These are phyloP conservation scores for Penicillium ochrochloron DNA, from an alignment of 495 filamentous ascomycete genomes.

Conservation along the genomic window DNA sequence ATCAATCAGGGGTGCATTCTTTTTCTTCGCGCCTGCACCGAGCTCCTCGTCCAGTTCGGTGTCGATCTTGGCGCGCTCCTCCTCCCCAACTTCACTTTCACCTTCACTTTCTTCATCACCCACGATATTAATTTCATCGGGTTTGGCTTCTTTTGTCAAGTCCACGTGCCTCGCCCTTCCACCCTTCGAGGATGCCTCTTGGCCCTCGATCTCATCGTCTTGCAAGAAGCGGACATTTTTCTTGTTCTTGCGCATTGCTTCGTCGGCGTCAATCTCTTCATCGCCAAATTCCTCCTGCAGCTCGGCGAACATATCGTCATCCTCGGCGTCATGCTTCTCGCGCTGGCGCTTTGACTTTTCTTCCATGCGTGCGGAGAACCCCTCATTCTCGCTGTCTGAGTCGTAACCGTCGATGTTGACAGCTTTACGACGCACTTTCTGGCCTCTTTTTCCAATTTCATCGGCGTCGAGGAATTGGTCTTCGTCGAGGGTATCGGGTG, in stretches of 20 bases:
- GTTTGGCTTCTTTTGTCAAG: slow-evolving; percentile 42
- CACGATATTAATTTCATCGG: slow-evolving; percentile 45
- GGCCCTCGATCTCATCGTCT: slow-evolving; percentile 80
- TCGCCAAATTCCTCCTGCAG: slow-evolving; percentile 64
- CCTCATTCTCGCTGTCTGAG: slow-evolving; percentile 91
- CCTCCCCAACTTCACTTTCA: slow-evolving; percentile 74
- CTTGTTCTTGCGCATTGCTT: slow-evolving; percentile 62
- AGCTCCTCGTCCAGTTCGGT: slow-evolving; percentile 82
- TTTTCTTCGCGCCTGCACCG: slow-evolving; percentile 87
- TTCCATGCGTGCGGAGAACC: slow-evolving; percentile 73
- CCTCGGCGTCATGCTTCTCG: slow-evolving; percentile 50
- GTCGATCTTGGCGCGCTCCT: slow-evolving; percentile 69
- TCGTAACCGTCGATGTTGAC: slow-evolving; percentile 97
- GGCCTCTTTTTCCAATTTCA: slow-evolving; percentile 82
- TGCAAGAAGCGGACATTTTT: slow-evolving; percentile 81
- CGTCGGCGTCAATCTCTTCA: slow-evolving; percentile 54
- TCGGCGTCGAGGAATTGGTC: slow-evolving; percentile 86
- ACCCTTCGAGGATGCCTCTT: slow-evolving; percentile 72
- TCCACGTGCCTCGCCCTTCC: slow-evolving; percentile 71
- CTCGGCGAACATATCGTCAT: slow-evolving; percentile 92
- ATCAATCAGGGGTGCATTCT: slow-evolving; percentile 92
- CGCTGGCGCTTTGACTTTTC: slow-evolving; percentile 58
- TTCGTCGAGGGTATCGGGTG: slow-evolving; percentile 76
- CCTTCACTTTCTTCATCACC: slow-evolving; percentile 62
- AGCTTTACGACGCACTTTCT: slow-evolving; percentile 83